Base-by-base conservation (phyloP, 1,284 basidiomycete genomes). In the Acaromyces ingoldii region DNA sequence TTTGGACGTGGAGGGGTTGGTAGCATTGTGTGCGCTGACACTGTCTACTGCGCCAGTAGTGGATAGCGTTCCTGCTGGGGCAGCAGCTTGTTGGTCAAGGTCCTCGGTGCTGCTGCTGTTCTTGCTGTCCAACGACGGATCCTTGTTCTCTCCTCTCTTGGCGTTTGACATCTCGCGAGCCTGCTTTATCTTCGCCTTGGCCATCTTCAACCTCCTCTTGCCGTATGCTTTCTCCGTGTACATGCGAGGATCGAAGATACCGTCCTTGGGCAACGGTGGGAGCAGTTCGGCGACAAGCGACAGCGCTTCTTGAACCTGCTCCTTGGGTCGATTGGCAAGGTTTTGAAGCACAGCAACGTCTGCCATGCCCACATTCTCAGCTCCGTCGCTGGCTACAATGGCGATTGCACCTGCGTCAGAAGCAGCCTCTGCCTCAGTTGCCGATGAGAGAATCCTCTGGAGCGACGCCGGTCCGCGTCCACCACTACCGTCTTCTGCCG, bases 321-420 rank as follows among this genome's bases (percentile, higher is more conserved):
- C 93, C 78, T 97, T 97, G 9, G 93, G 89, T 33, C 91, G 82
- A 75, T 96, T 91, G 0, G 91, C 91, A 30, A 98, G 79, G 74
- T 93, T 97, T 78, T 97, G 90, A 83, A 97, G 89, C 30, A 98
- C 89, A 6, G 89, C 88, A 89, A 97, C 92, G 75, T 97, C 92
- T 3, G 60, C 76, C 42, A 53, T 69, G 6, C 65, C 65, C 2
- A 42, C 36, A 17, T 13, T 29, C 22, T 39, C 41, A 37, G 17
- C 34, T 15, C 43, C 49, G 21, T 24, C 19, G 17, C n/a, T 10
- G 31, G 25, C 19, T 1, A 59, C 34, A 0, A 70, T 63, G 26
- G 65, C 49, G 5, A 58, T 42, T 36, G 47, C 49, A 25, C 60
- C 57, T 2, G 58, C 56, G 4, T 62, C 60, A 25, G 65, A 58